Base-by-base conservation (phyloP, 139 green algal species). In the Chlorella sp. region DNA sequence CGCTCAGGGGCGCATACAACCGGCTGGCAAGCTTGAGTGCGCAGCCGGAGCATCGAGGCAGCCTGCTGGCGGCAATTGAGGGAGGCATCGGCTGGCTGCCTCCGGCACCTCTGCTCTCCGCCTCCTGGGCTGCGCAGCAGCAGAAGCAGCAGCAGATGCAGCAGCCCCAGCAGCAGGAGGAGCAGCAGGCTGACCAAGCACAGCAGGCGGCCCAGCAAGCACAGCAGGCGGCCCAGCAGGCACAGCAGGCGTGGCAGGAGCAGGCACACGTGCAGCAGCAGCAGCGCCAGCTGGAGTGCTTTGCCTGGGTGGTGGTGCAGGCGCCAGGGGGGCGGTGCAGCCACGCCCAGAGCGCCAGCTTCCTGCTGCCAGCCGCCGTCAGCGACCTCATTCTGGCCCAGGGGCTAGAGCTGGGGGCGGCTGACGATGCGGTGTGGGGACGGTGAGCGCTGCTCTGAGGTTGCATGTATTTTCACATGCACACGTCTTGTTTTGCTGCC, bases 351-450 rank as follows among this genome's bases (percentile, higher is more conserved):
- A 77, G 82, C 15, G 86, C 81, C 42, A 89, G 89, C 69, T 93
- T 93, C 75, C 60, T 87, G 79, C 80, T 93, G 60, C 92, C 92
- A 15, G 53, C 39, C 0, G 57, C 78, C 36, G 24, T 94, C 3
- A 37, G 71, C 28, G 73, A 92, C 69, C 76, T 93, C 32, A 87
- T 88, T 68, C 39, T 93, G 57, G 26, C 81, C 5, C 7, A 89
- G 22, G 92, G 91, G 36, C 76, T 94, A 40, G 91, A 94, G 91
- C 89, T 93, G 32, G 92, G 91, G 16, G 89, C 68, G 21, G 92
- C 91, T 37, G 91, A 93, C 53, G 90, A 92, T n/a, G 12, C n/a
- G 26, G 78, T 94, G 28, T 94, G 92, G 75, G 76, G 88, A 39
- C 66, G 84, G 84, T 88, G 84, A 3, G 32, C 36, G 30, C 69